Base-by-base conservation (phyloP, 2,329 filamentous ascomycete genomes). In the Ambrosiella xylebori region DNA sequence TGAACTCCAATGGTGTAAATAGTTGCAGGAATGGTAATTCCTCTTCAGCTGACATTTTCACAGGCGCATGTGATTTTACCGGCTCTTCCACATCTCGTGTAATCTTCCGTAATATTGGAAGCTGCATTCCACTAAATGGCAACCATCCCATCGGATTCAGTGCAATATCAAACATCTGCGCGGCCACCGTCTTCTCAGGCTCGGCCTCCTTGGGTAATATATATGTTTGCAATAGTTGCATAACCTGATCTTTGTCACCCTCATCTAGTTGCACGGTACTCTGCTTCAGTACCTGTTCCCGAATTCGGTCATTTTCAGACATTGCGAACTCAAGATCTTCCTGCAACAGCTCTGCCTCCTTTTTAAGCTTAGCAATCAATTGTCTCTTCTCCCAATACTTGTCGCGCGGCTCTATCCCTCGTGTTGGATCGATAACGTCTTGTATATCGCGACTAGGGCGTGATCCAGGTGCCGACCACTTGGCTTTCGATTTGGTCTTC, bases 21-120 rank as follows among this genome's bases (percentile, higher is more conserved):
- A 84, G 74, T 51, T 84, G 78, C 0, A 90, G 73, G 62, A 84
- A 88, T 0, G 84, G 80, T 1, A 85, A 69, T 54, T 85, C 79
- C 61, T 89, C 79, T 0, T 76, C 72, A 1, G 84, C 74, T 0
- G 78, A 74, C 70, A 89, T 74, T 1, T 74, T 74, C 1, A 81
- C 65, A 0, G 84, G 87, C 56, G 79, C 76, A 64, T 90, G 86
- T 1, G 84, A 86, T 55, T 67, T 69, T 61, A 72, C 51, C 3
- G 51, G 51, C 13, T 53, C 51, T 12, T 53, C 51, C 6, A 53
- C 51, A 7, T 53, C 51, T 17, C 40, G 5, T 5, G 51, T 53
- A 6, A 53, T 53, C 51, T 17, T 53, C 51, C 35, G 13, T 8
- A 53, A 36, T 36, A 9, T n/a, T 13, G 51, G 12, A 38, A 38